Conservation (phyloP, 2,329 filamentous ascomycete species). For the Ophiostoma sp. region DNA sequence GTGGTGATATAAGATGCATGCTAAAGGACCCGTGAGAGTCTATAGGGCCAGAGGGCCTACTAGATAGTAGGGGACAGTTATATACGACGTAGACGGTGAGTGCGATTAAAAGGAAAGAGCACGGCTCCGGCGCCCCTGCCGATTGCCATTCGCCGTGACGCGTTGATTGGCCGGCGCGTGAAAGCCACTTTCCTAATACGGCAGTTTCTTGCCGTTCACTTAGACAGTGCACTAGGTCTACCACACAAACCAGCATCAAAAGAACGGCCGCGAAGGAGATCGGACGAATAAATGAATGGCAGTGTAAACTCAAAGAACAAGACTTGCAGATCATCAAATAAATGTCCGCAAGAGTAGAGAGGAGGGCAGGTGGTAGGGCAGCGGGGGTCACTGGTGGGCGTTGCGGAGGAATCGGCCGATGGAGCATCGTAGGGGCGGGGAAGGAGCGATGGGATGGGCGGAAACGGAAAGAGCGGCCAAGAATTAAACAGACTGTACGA, state of each 20-base stretch:
- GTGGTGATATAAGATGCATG: too few species aligned
- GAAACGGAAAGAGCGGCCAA: not conserved
- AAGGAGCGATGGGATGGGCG: not conserved
- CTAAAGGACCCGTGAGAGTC: too few species aligned
- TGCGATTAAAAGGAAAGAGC: not conserved
- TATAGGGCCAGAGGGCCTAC: too few species aligned
- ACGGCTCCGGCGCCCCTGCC: not conserved
- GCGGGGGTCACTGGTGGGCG: not conserved
- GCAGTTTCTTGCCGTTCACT: constrained; percentile 11
- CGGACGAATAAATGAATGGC: not conserved
- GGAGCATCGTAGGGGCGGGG: not conserved
- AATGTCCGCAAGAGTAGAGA: not conserved
- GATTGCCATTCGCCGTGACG: not conserved
- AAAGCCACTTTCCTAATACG: constrained; percentile 23
- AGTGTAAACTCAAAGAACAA: too few species aligned
- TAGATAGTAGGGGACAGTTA: not conserved
- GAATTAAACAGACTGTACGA: not conserved
- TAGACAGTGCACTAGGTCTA: not conserved
- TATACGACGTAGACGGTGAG: not conserved
- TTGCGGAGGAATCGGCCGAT: not conserved
- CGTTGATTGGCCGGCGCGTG: constrained; percentile 16
- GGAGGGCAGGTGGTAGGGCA: too few species aligned
- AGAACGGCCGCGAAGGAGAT: constrained; percentile 5
- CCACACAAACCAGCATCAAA: not conserved
- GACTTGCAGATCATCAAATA: not conserved